A percentile compares a stretch with the other conserved stretches of the same genome.
These are phyloP conservation scores for Penicillium tannophilum DNA, from an alignment of 495 filamentous ascomycete genomes.

Conservation along the genomic window DNA sequence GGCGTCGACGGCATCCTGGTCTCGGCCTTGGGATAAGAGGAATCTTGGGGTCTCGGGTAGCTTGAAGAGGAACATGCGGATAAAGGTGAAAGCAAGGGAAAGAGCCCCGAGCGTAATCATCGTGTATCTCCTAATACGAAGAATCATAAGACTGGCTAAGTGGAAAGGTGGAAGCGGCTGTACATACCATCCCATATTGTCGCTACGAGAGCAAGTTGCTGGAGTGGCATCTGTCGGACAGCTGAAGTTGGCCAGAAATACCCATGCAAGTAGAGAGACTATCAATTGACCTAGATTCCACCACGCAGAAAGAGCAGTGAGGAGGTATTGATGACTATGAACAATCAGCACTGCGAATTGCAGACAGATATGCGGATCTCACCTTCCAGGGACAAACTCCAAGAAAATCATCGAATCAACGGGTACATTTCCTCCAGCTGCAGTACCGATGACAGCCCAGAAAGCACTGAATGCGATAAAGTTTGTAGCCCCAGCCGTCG, in stretches of 20 bases:
- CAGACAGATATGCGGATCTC: background rate
- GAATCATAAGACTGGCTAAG: background rate
- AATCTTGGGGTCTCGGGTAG: constrained; percentile 37
- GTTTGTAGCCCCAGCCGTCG: constrained; percentile 31
- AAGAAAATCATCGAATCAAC: constrained; percentile 39
- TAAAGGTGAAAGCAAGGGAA: constrained; percentile 31
- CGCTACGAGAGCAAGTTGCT: constrained; percentile 25
- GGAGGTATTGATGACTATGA: constrained; percentile 33
- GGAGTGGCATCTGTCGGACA: constrained; percentile 32
- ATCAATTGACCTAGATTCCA: constrained; percentile 39
- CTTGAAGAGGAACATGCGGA: constrained; percentile 36
- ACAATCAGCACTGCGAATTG: constrained; percentile 1
- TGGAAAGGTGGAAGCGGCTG: background rate
- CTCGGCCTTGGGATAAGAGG: constrained; percentile 34
- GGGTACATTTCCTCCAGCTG: constrained; percentile 37
- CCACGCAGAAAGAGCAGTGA: constrained; percentile 36
- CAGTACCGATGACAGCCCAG: constrained; percentile 37
- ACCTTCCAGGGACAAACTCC: constrained; percentile 35
- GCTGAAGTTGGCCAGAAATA: constrained; percentile 36
- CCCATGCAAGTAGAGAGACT: constrained; percentile 37
- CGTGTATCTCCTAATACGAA: constrained; percentile 31
- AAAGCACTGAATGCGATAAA: constrained; percentile 37
- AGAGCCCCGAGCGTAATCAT: constrained; percentile 34
- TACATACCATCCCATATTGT: constrained; percentile 41
- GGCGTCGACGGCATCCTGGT: constrained; percentile 33